Evolutionary conservation across 2,329 filamentous ascomycete genomes (phyloP).

Genomic region (Stachybotrys echinatus): DNA sequence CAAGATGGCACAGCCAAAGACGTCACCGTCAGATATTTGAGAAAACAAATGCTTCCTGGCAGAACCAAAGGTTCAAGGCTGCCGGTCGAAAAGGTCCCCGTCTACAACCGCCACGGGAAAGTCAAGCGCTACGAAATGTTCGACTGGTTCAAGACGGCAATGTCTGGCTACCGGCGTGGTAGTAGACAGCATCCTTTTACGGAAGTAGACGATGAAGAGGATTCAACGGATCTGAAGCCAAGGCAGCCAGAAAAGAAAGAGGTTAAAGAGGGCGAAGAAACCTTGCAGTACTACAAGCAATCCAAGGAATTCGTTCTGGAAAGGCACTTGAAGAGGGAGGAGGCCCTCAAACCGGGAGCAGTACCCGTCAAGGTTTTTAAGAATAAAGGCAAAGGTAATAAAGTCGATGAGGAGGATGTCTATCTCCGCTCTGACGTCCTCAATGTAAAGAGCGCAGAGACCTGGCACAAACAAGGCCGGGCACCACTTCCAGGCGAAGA

Average conservation of each 20-base stretch:
- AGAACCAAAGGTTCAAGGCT: conserved; percentile 84
- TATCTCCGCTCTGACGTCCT: conserved; percentile 76
- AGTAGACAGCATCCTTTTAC: conserved; percentile 50
- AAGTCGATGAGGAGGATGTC: conserved; percentile 71
- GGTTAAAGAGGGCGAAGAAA: conserved; percentile 70
- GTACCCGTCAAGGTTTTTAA: conserved; percentile 69
- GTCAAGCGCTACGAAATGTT: conserved; percentile 70
- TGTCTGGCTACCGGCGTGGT: conserved; percentile 64
- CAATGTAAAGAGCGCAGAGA: conserved; percentile 84
- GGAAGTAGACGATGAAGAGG: conserved; percentile 72
- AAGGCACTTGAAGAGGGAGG: conserved; percentile 84
- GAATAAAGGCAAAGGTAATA: conserved; percentile 68
- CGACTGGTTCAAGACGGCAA: conserved; percentile 83
- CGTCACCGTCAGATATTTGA: conserved; percentile 87
- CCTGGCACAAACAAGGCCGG: conserved; percentile 95
- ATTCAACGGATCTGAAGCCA: conserved; percentile 69
- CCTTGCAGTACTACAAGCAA: conserved; percentile 81
- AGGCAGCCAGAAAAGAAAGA: conserved; percentile 69
- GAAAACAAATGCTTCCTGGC: conserved; percentile 74
- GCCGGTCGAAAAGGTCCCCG: conserved; percentile 70
- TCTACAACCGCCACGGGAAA: conserved; percentile 74
- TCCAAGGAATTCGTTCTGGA: conserved; percentile 81
- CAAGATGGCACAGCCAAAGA: conserved; percentile 88
- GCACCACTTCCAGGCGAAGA: conserved; percentile 64
- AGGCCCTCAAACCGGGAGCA: conserved; percentile 69